Evolutionary conservation across 2,329 filamentous ascomycete genomes (phyloP).

Genomic region (Apiospora hydei): DNA sequence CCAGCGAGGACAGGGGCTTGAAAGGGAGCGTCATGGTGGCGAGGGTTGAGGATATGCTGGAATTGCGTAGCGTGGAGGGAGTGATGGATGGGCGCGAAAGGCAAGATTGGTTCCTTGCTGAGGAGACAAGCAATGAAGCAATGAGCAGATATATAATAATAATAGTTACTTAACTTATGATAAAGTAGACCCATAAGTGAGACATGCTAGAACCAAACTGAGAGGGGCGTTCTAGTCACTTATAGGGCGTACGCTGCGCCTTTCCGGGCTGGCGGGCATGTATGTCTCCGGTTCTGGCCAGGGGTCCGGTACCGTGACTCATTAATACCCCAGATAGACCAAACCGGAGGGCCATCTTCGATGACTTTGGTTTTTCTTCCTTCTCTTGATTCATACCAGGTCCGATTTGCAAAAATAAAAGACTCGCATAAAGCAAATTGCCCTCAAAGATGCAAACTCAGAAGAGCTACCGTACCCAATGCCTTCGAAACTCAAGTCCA

Average conservation of each 20-base stretch:
- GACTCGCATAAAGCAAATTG: background rate
- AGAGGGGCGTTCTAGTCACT: background rate
- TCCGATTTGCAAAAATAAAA: too few relatives aligned
- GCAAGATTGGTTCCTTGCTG: background rate
- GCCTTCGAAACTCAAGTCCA: too few relatives aligned
- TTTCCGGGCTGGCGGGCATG: background rate
- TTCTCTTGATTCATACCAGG: too few relatives aligned
- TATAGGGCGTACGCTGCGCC: background rate
- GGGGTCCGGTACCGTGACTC: background rate
- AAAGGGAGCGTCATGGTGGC: slow-evolving; percentile 24
- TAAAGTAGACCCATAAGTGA: background rate
- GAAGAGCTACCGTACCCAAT: background rate
- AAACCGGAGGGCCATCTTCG: background rate
- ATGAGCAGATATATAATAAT: background rate
- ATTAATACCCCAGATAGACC: background rate
- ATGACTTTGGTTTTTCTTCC: too few relatives aligned
- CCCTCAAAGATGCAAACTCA: background rate
- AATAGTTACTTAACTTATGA: too few relatives aligned
- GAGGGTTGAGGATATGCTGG: background rate
- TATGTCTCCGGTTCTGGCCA: background rate
- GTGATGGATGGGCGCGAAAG: too few relatives aligned
- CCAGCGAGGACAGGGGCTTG: slow-evolving; percentile 19
- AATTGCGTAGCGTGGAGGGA: background rate
- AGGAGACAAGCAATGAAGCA: background rate
- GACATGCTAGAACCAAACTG: background rate